Conservation (phyloP, 192 early-diverging fungal species). For the Gryganskiella cystojenkinii region DNA sequence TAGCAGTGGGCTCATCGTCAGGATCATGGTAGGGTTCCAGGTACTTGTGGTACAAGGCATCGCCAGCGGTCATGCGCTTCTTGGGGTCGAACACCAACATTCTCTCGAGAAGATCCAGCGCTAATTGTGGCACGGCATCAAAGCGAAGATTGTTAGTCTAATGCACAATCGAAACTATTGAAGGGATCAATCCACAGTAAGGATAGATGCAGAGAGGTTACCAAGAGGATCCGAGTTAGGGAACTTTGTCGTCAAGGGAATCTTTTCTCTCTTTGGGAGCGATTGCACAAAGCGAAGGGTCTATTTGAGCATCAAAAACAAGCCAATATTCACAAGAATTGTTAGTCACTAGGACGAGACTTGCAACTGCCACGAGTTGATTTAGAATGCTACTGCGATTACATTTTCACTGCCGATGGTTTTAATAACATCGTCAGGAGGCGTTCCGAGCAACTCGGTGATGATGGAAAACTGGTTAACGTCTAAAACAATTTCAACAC, state of each 20-base stretch:
- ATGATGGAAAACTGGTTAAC: slow-evolving; percentile 97
- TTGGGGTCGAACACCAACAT: slow-evolving; percentile 95
- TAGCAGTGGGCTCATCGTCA: slow-evolving; percentile 87
- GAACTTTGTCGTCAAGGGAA: slow-evolving; percentile 87
- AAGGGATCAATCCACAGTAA: background rate
- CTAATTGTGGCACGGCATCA: too few species aligned
- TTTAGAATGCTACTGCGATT: slow-evolving; percentile 1
- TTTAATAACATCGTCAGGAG: slow-evolving; percentile 90
- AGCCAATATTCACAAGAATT: background rate
- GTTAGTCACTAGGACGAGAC: too few species aligned
- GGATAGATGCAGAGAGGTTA: slow-evolving; percentile 22
- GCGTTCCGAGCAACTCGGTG: slow-evolving; percentile 91
- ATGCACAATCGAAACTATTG: background rate
- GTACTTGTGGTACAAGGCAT: slow-evolving; percentile 92
- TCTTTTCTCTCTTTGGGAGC: slow-evolving; percentile 80
- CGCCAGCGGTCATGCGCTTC: slow-evolving; percentile 87
- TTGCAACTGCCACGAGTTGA: background rate
- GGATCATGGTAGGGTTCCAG: slow-evolving; percentile 93
- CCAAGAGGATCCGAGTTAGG: slow-evolving; percentile 76
- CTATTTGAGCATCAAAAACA: slow-evolving; percentile 30
- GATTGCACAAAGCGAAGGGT: slow-evolving; percentile 92
- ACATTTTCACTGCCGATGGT: slow-evolving; percentile 94
- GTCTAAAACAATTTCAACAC: slow-evolving; percentile 56
- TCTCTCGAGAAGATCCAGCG: slow-evolving; percentile 87
- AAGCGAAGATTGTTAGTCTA: too few species aligned